A percentile compares a stretch with the other conserved stretches of the same genome.
Evolutionary conservation across 164 flowering plant genomes (phyloP).

Genomic region (Aristolochia californica): DNA sequence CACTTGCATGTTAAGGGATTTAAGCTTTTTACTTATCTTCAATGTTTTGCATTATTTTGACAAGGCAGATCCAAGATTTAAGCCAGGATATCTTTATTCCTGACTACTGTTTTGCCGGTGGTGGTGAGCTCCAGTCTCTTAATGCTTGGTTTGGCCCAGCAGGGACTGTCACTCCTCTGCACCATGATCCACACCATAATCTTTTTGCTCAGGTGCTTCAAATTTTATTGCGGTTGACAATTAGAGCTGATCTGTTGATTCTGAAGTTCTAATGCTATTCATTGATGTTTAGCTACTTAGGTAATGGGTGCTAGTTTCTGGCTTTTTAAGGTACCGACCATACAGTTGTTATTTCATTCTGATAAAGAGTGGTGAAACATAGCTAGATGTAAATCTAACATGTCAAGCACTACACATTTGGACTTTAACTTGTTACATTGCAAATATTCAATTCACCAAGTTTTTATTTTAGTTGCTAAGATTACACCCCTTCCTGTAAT

Average conservation of each 20-base stretch:
- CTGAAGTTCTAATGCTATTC: background rate
- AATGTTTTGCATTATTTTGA: background rate
- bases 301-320: too few species aligned
- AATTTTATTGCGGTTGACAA: background rate
- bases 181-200: constrained; percentile 98
- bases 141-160: constrained; percentile 99
- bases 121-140: constrained; percentile 76
- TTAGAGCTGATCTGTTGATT: background rate
- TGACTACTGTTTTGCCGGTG: constrained; percentile 86
- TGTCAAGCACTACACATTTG: too few species aligned
- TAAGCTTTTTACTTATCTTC: background rate
- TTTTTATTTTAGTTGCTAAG: too few species aligned
- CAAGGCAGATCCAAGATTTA: constrained; percentile 61
- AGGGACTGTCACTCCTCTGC: constrained; percentile 94
- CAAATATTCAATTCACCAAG: too few species aligned
- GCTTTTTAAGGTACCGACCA: too few species aligned
- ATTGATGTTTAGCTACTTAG: too few species aligned
- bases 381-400: too few species aligned
- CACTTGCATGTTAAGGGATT: background rate
- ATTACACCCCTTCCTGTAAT: too few species aligned
- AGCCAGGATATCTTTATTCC: constrained; percentile 74
- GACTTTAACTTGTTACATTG: too few species aligned
- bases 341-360: too few species aligned
- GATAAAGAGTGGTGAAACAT: too few species aligned
- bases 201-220: constrained; percentile 83